Conservation (phyloP, 164 flowering plant genomes). For the Macadamia integrifolia region DNA sequence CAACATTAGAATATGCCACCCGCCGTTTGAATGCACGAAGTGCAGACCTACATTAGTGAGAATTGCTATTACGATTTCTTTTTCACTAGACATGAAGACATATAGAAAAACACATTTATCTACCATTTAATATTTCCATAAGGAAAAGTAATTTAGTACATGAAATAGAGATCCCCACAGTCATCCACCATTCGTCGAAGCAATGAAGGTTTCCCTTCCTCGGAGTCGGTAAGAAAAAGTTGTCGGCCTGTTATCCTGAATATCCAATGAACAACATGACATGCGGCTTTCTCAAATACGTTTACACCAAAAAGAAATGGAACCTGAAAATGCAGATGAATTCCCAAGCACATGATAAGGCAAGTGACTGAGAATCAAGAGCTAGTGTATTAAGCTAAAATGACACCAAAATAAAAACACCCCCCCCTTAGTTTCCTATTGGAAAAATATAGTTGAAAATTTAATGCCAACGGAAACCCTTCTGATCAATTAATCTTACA, state of each 20-base stretch:
- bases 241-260: constrained; percentile 89
- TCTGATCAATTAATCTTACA: no score
- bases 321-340: constrained; percentile 44
- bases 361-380: neutral
- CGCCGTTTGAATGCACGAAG: constrained; percentile 67
- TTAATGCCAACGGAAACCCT: no score
- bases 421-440: no score
- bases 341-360: neutral
- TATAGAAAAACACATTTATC: neutral
- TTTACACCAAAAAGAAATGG: constrained; percentile 90
- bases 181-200: constrained; percentile 81
- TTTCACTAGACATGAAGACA: neutral
- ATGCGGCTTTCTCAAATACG: constrained; percentile 66
- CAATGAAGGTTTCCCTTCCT: constrained; percentile 76
- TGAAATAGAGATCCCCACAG: constrained; percentile 48
- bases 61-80: constrained; percentile 1
- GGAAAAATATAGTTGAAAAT: no score
- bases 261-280: constrained; percentile 65
- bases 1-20: constrained; percentile 85
- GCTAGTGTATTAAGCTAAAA: no score
- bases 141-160: constrained; percentile 34
- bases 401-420: no score
- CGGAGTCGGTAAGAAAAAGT: constrained; percentile 81
- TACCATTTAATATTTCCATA: neutral
- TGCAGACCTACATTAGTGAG: constrained; percentile 66